Evolutionary conservation across 192 early-diverging fungal species (phyloP), one percentile per base, ranked within the genome.

Genomic region (Spizellomyces punctatus): DNA sequence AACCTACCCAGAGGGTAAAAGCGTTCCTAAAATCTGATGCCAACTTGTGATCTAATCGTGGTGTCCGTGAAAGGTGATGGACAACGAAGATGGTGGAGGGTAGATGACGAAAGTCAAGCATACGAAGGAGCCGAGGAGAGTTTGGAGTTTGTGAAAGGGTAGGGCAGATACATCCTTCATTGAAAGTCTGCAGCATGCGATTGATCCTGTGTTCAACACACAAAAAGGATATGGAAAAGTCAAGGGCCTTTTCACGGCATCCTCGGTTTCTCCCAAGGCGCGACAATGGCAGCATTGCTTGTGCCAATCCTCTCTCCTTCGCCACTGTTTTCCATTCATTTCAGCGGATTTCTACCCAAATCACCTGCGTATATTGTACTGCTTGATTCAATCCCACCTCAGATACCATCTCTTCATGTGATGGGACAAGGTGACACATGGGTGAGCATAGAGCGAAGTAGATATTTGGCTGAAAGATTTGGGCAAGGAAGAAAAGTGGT

Each of bases 181-280:
- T 43, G 19, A 22, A 47, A 9, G 58, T 43, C 72, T 21, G 22
- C 14, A 2, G 14, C n/a, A 2, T 49, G 56, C 46, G 17, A 48
- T 5, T 5, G 27, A 27, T 44, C 12, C 5, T 50, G 5, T 36
- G 10, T 9, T 70, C 60, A 12, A 21, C 48, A 5, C 8, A 45
- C 36, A 10, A n/a, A 16, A n/a, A 77, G 78, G 47, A 19, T 77
- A 36, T 81, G 76, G 80, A 56, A 54, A 17, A 52, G 55, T 43
- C 7, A 78, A 14, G 80, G 80, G 6, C 80, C 80, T 7, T 83
- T 79, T 73, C 64, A 76, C 49, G 82, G 82, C 54, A 76, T 83
- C 44, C 36, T 83, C 3, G 82, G 82, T 1, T 83, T 83, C 52
- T 81, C 79, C 1, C 82, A 83, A 77, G 82, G 82, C 43, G 82